Base-by-base conservation (phyloP, 768 basidiomycete genomes). In the Mycena rebaudengoi region DNA sequence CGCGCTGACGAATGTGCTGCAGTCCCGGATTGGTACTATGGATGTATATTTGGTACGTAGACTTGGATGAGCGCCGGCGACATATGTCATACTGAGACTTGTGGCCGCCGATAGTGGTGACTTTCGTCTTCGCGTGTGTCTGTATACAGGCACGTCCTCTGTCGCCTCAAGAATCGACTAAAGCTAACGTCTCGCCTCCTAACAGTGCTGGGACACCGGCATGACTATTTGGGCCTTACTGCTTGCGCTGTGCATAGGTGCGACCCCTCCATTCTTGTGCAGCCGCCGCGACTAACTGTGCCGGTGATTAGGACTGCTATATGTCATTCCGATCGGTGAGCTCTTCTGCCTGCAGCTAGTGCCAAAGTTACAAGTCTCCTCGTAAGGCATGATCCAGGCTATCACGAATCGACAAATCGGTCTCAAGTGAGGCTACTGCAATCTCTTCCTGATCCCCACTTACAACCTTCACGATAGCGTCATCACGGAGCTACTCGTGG, bases 351-450 rank as follows among this genome's bases (percentile, higher is more conserved):
- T 44, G 25, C 41, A 33, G n/a, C n/a, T 41, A 26, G 23, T 16
- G 23, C 44, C 16, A 45, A 11, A 21, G 7, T 1, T 30, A 13
- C 18, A 8, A 29, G 35, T 44, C 39, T 63, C 43, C 53, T 25
- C 26, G 23, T 48, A 51, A 78, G 80, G 81, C 66, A 88, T 92
- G 85, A 91, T 94, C 62, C 88, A 92, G 68, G 91, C 91, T 1
- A 86, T 92, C 66, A 94, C 92, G 29, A 94, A 94, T 74, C 88
- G 57, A 48, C 89, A 92, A 74, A 82, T 92, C 56, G 90, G 71
- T 35, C 73, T 84, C 49, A 84, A 84, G 83, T 84, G 46, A 55
- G 79, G n/a, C n/a, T 71, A 6, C 25, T 26, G 29, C 2, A 35
- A 0, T 14, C 30, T 58, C 7, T 49, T 26, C 16, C 30, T 29